These are phyloP conservation scores for Globisporangium parvum DNA, from an alignment of 352 stramenopile species.

Conservation along the genomic window DNA sequence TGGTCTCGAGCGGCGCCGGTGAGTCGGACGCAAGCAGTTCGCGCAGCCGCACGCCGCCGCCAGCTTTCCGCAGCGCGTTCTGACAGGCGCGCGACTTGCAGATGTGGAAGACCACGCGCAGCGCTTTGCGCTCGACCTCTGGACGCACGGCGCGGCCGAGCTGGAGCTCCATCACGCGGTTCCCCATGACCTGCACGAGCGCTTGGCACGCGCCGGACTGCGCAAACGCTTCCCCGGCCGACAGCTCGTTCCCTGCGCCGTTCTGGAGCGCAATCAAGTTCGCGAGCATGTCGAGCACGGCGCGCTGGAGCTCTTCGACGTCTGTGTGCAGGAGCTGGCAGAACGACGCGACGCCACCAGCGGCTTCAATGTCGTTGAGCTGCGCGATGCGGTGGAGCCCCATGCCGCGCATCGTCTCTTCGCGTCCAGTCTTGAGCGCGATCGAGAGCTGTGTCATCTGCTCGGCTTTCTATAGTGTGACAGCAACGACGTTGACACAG, in stretches of 20 bases:
- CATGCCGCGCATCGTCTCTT: slow-evolving; percentile 62
- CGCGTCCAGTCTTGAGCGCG: slow-evolving; percentile 45
- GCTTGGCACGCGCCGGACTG: slow-evolving; percentile 48
- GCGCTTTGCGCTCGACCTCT: slow-evolving; percentile 62
- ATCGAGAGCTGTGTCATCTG: slow-evolving; percentile 57
- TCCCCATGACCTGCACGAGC: slow-evolving; percentile 62
- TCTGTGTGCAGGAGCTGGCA: slow-evolving; percentile 57
- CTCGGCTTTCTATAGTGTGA: slow-evolving; percentile 51
- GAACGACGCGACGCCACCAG: slow-evolving; percentile 68
- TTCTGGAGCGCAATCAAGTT: slow-evolving; percentile 77
- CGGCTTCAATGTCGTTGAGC: slow-evolving; percentile 79
- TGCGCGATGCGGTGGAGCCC: slow-evolving; percentile 69
- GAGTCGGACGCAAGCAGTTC: slow-evolving; percentile 58
- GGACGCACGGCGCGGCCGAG: slow-evolving; percentile 30
- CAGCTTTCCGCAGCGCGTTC: slow-evolving; percentile 56
- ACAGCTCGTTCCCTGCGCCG: slow-evolving; percentile 54
- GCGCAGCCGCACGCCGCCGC: slow-evolving; percentile 37
- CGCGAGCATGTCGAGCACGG: slow-evolving; percentile 62
- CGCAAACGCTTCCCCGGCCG: slow-evolving; percentile 56
- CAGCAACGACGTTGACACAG: too few species aligned
- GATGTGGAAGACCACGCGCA: slow-evolving; percentile 73
- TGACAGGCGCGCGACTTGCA: slow-evolving; percentile 60
- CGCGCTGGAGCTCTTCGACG: slow-evolving; percentile 47
- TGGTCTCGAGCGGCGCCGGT: slow-evolving; percentile 38
- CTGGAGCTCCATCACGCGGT: slow-evolving; percentile 48